Conservation (phyloP, 805 yeast genomes). For the Candida maesae region DNA sequence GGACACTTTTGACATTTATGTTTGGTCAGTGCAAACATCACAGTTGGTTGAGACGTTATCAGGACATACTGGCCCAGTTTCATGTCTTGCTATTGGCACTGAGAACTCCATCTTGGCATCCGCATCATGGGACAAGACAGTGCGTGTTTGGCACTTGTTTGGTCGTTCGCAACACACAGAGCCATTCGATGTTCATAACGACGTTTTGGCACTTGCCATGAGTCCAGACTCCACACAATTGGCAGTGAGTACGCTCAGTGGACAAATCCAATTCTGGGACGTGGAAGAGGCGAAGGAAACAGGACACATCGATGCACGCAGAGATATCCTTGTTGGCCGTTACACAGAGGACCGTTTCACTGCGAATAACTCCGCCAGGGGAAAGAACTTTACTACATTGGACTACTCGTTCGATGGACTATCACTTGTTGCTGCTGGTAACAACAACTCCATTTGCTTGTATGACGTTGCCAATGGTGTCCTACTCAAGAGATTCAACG, state of each 20-base stretch:
- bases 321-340: conserved; percentile 86
- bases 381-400: conserved; percentile 78
- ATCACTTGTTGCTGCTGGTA: conserved; percentile 88
- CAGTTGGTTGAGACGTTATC: conserved; percentile 82
- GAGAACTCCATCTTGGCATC: conserved; percentile 78
- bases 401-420: conserved; percentile 88
- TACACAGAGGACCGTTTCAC: conserved; percentile 77
- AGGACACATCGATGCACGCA: conserved; percentile 80
- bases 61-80: conserved; percentile 96
- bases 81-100: conserved; percentile 78
- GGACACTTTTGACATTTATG: conserved; percentile 85
- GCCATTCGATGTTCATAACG: conserved; percentile 82
- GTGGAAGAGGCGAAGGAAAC: conserved; percentile 76
- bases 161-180: conserved; percentile 84
- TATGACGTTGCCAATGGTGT: conserved; percentile 91
- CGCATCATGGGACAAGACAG: conserved; percentile 95
- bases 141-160: conserved; percentile 89
- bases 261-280: conserved; percentile 81
- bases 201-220: conserved; percentile 76
- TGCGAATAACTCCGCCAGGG: conserved; percentile 74
- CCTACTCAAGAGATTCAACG: conserved; percentile 71
- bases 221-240: conserved; percentile 92
- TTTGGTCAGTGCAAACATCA: conserved; percentile 97
- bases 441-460: conserved; percentile 84
- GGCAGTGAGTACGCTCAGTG: conserved; percentile 85